Evolutionary conservation across 345 rosid species (phyloP), one percentile per base, ranked within the genome.

Genomic region (Populus deltoides): DNA sequence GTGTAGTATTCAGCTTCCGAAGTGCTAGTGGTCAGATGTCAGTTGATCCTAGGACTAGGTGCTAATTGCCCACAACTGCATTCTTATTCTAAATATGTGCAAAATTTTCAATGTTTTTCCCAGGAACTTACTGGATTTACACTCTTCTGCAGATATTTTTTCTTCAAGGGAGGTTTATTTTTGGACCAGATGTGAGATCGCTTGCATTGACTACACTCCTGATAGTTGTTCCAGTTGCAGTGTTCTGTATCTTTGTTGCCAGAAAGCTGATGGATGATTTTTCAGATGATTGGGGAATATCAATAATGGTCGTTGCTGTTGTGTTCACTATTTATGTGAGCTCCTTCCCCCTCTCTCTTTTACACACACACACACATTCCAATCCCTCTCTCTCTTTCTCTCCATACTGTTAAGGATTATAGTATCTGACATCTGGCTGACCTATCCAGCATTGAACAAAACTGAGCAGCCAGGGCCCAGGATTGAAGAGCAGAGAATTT

Each of bases 101-200:
- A 33, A 0, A 71, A 49, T 18, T 31, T 65, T 62, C 29, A 16
- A 31, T 72, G 68, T 41, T 76, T 79, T 38, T 53, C 57, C 6
- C 35, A 36, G 47, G 15, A 66, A 47, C 74, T 74, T 45, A 66
- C n/a, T 70, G 71, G 31, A 66, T 72, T 10, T 61, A 17, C 57
- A 6, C 76, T 67, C 68, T 71, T 61, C 3, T 88, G 82, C 91
- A 96, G 99, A 80, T 90, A 82, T 96, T 96, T 80, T 55, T 85
- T 73, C 81, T 86, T 65, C 86, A 82, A 39, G 99, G 99, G 78
- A 90, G 99, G 83, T 84, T 93, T 45, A 89, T 93, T 78, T 93
- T 96, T 83, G 99, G 99, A 83, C 99, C 99, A 0, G 99, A 96
- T 92, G 94, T 88, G 31, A 85, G 90, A 71, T 92, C 91, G 20